Conservation (phyloP, 2,329 filamentous ascomycete species). For the Alternaria panax region DNA sequence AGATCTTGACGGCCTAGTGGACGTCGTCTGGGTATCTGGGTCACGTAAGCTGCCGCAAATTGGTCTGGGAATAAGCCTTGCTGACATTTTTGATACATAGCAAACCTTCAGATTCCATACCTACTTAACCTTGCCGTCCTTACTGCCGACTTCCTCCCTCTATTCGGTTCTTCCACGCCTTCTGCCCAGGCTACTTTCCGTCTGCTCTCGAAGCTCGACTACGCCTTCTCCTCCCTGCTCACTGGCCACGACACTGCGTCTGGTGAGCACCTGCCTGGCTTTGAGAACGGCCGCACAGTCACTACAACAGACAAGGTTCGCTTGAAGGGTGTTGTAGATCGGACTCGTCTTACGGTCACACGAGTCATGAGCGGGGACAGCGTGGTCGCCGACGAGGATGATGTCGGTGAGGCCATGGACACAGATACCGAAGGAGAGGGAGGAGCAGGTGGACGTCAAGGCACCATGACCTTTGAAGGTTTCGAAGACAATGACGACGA, state of each 20-base stretch:
- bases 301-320: conserved; percentile 90
- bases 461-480: conserved; percentile 38
- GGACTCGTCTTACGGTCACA: conserved; percentile 74
- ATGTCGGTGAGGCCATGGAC: conserved; percentile 28
- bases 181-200: conserved; percentile 72
- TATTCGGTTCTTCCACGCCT: conserved; percentile 72
- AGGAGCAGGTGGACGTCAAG: conserved; percentile 30
- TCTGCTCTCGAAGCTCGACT: conserved; percentile 79
- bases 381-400: conserved; percentile 49
- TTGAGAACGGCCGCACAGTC: conserved; percentile 67
- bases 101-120: conserved; percentile 82
- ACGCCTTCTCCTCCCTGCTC: conserved; percentile 80
- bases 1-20: conserved; percentile 77
- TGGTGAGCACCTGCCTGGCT: conserved; percentile 72
- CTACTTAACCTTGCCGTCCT: conserved; percentile 79
- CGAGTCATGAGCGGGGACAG: conserved; percentile 68
- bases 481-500: conserved; percentile 55
- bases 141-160: conserved; percentile 73
- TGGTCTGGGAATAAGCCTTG: not conserved
- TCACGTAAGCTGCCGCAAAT: conserved; percentile 69
- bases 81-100: conserved; percentile 52
- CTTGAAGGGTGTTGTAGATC: conserved; percentile 80
- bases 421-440: conserved; percentile 44
- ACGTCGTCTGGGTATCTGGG: conserved; percentile 85
- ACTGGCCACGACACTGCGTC: conserved; percentile 71